Percentiles rank a stretch among this genome's conserved stretches.
These are phyloP conservation scores for Stachybotrys chartarum DNA, from an alignment of 2,329 filamentous ascomycete genomes.

Conservation along the genomic window DNA sequence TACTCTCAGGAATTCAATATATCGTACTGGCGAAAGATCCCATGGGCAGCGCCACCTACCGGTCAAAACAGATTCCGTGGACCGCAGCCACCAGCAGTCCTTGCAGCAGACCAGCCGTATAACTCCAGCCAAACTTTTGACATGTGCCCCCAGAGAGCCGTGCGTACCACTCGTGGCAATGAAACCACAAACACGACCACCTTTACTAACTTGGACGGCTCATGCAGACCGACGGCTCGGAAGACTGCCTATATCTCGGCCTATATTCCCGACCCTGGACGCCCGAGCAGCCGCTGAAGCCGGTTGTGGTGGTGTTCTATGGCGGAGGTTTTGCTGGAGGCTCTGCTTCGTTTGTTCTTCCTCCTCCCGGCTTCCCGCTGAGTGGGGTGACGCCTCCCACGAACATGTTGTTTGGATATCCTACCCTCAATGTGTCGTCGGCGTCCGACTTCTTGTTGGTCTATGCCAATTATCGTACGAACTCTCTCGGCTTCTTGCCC, in stretches of 20 bases:
- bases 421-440: background rate
- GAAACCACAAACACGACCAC: background rate
- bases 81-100: background rate
- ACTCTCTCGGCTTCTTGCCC: background rate
- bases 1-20: background rate
- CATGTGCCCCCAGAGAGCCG: slow-evolving; percentile 1
- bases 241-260: slow-evolving; percentile 1
- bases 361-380: background rate
- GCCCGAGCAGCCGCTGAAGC: background rate
- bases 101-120: too few relatives aligned
- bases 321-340: background rate
- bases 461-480: background rate
- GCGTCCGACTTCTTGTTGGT: background rate
- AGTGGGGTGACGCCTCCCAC: background rate
- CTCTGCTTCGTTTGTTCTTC: background rate
- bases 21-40: slow-evolving; percentile 1
- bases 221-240: background rate
- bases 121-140: background rate
- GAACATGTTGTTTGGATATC: background rate
- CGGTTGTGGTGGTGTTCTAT: background rate
- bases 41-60: background rate
- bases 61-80: background rate
- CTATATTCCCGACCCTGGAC: slow-evolving; percentile 1
- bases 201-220: background rate
- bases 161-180: background rate